Evolutionary conservation across 352 stramenopile species (phyloP), one percentile per base, ranked within the genome.

Genomic region (Globisporangium parvum): DNA sequence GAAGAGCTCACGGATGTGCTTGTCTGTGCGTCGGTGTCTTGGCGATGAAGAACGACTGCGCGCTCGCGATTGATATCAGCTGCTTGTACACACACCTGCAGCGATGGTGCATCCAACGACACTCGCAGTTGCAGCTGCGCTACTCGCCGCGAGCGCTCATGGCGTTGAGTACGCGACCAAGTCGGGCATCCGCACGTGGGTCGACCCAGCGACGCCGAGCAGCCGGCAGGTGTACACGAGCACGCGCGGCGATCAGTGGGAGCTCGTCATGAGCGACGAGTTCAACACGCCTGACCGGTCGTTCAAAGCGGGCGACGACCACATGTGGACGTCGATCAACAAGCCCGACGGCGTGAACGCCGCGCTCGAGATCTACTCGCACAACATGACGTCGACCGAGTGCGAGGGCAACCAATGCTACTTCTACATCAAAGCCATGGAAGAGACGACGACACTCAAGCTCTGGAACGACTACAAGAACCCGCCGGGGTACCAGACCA

Each of bases 221-320:
- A 44, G 72, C 17, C 59, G 55, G 10, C 66, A 81, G 24, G 70
- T 55, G 12, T 87, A 86, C 57, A 60, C 65, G 33, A 75, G 53
- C n/a, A 82, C 82, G 8, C 74, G 80, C 23, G 83, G 83, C 20
- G 70, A 70, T 4, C 54, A 45, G 4, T 88, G 77, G 75, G 46
- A 85, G 11, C 62, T 93, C 46, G 70, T 88, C 26, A 88, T 91
- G 74, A 91, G 78, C 55, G 82, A 93, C 63, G 74, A 87, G 58
- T 85, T 91, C 53, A 86, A 85, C 61, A 74, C 55, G 10, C 56
- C 83, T 2, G 71, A 70, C 24, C 81, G 95, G 6, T 85, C 59
- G 10, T 98, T 98, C 69, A 52, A 82, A 45, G 83, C 98, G 45
- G 95, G 96, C n/a, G 62, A 85, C 17, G 96, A 99, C 74, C 91